phyloP scores from a whole-genome alignment of 768 basidiomycete genomes.

The Boletus tomentosulus region DNA sequence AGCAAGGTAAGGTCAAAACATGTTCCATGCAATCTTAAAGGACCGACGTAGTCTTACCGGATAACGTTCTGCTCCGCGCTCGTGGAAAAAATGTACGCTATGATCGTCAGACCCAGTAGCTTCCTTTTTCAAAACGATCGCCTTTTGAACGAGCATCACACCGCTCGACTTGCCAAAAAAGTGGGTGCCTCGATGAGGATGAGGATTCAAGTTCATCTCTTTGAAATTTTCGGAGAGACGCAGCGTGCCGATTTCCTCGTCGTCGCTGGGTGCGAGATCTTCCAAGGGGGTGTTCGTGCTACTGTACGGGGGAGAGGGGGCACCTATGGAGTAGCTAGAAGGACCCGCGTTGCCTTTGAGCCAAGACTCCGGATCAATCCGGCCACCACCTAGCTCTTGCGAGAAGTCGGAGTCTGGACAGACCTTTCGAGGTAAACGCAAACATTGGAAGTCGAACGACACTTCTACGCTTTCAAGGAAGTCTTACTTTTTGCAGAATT shows the following conservation, averaged over 20 bases:
- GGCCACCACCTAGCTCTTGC: slow-evolving; percentile 47
- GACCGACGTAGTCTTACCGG: slow-evolving; percentile 23
- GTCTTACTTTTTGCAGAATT: slow-evolving; percentile 48
- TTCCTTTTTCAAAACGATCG: slow-evolving; percentile 57
- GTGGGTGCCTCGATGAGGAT: slow-evolving; percentile 4
- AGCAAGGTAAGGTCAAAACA: neutral
- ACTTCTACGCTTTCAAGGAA: neutral
- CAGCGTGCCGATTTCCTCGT: slow-evolving; percentile 23
- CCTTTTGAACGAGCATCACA: slow-evolving; percentile 40
- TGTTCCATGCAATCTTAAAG: neutral
- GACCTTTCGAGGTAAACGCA: slow-evolving; percentile 31
- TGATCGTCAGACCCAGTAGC: slow-evolving; percentile 39
- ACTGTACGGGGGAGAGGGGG: slow-evolving; percentile 9
- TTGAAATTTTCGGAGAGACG: slow-evolving; percentile 24
- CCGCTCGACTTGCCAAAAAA: slow-evolving; percentile 43
- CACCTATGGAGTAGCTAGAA: slow-evolving; percentile 12
- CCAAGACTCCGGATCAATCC: slow-evolving; percentile 39
- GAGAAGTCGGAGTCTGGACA: slow-evolving; percentile 62
- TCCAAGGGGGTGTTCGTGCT: slow-evolving; percentile 9
- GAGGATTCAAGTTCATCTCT: slow-evolving; percentile 14
- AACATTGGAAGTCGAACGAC: neutral
- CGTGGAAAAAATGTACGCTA: neutral
- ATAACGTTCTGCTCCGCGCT: neutral
- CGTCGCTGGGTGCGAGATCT: slow-evolving; percentile 26
- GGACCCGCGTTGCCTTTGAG: slow-evolving; percentile 12